phyloP scores from a whole-genome alignment of 1,284 basidiomycete genomes.

The Ceratobasidium sp. region DNA sequence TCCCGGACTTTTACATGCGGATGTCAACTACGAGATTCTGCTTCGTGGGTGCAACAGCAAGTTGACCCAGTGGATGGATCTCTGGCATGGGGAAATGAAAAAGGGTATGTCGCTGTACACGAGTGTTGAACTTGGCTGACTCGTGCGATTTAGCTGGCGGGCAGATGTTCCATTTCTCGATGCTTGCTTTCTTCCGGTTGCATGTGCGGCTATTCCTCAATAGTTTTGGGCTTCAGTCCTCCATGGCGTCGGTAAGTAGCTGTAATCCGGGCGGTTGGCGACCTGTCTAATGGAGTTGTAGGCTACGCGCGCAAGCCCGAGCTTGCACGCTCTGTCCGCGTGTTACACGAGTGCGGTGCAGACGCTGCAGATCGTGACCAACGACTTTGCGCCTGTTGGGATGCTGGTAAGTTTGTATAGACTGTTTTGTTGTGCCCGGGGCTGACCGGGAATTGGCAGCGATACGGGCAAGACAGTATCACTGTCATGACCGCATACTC shows the following conservation, averaged over 20 bases:
- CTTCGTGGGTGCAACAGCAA: conserved; percentile 72
- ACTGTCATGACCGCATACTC: conserved; percentile 83
- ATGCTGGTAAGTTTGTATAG: conserved; percentile 65
- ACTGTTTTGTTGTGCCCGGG: conserved; percentile 3
- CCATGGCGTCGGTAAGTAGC: conserved; percentile 61
- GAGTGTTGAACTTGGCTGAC: background rate
- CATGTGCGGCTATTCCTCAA: conserved; percentile 80
- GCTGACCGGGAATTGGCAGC: conserved; percentile 55
- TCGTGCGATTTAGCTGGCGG: conserved; percentile 59
- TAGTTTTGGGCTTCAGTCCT: conserved; percentile 74
- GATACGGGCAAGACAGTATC: conserved; percentile 80
- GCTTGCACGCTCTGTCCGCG: conserved; percentile 68
- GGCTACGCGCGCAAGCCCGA: conserved; percentile 59
- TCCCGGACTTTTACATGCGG: conserved; percentile 55
- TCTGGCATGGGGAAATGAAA: conserved; percentile 72
- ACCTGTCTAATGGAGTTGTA: conserved; percentile 16
- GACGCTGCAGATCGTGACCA: conserved; percentile 69
- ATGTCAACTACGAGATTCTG: conserved; percentile 72
- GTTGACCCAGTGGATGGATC: conserved; percentile 70
- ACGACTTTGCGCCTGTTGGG: conserved; percentile 73
- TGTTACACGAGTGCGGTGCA: conserved; percentile 75
- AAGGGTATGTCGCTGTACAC: conserved; percentile 57
- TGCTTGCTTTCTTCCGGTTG: conserved; percentile 74
- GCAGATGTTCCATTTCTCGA: conserved; percentile 71
- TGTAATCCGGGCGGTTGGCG: background rate